These are phyloP conservation scores for Fusarium metavorans DNA, from an alignment of 2,329 filamentous ascomycete species.

Conservation along the genomic window DNA sequence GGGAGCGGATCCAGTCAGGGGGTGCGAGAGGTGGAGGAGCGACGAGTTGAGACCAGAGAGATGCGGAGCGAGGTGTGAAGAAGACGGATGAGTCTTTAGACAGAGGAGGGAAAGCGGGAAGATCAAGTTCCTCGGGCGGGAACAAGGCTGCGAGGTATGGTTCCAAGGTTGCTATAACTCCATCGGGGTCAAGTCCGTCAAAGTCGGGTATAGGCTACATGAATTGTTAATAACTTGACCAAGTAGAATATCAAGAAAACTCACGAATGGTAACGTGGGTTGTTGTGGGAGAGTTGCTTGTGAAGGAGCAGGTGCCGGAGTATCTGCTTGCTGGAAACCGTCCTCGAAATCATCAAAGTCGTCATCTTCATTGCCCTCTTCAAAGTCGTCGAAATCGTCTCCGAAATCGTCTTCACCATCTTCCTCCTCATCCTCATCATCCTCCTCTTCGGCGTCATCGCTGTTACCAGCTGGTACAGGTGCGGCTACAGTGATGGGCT, in stretches of 20 bases:
- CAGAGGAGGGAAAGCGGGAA: slow-evolving; percentile 63
- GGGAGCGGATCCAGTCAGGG: slow-evolving; percentile 96
- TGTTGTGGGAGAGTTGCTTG: slow-evolving; percentile 50
- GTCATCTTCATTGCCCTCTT: slow-evolving; percentile 66
- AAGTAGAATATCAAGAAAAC: slow-evolving; percentile 24
- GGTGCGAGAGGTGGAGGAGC: slow-evolving; percentile 94
- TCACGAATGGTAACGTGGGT: slow-evolving; percentile 60
- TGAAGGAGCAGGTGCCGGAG: slow-evolving; percentile 44
- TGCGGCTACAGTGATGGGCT: slow-evolving; percentile 21
- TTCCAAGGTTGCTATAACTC: slow-evolving; percentile 70
- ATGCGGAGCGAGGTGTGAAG: slow-evolving; percentile 86
- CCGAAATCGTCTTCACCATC: slow-evolving; percentile 63
- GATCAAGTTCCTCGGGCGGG: slow-evolving; percentile 66
- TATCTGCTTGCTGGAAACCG: slow-evolving; percentile 71
- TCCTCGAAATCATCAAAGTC: slow-evolving; percentile 80
- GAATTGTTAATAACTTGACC: slow-evolving; percentile 37
- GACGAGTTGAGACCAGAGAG: slow-evolving; percentile 95
- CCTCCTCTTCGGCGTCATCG: slow-evolving; percentile 40
- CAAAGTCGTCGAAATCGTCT: slow-evolving; percentile 73
- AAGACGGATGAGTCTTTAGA: slow-evolving; percentile 75
- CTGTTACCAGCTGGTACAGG: slow-evolving; percentile 32
- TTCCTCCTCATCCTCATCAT: slow-evolving; percentile 43
- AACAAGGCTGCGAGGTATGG: slow-evolving; percentile 77
- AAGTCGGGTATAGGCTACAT: slow-evolving; percentile 76
- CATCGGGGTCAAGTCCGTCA: slow-evolving; percentile 69